phyloP scores from a whole-genome alignment of 2,329 filamentous ascomycete genomes.

The Pyrenophora teres region DNA sequence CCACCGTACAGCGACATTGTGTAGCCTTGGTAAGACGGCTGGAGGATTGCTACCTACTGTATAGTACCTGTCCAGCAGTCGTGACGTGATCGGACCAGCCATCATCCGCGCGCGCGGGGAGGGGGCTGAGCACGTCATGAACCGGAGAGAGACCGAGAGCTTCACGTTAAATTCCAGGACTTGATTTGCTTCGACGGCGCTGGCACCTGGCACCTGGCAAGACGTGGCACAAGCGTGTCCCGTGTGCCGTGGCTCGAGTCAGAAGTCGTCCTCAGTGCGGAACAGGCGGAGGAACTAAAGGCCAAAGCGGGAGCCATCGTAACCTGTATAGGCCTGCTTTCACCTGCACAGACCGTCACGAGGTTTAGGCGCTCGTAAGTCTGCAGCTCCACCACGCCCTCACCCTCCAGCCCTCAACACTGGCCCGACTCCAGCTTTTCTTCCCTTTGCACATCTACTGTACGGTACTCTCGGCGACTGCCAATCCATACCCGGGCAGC shows the following conservation, averaged over 20 bases:
- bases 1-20: not conserved
- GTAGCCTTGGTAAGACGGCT: not conserved
- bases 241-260: slow-evolving; percentile 3
- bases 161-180: not conserved
- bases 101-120: not conserved
- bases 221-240: slow-evolving; percentile 4
- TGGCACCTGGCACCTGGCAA: no score
- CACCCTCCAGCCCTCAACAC: slow-evolving; percentile 28
- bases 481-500: slow-evolving; percentile 16
- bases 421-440: slow-evolving; percentile 15
- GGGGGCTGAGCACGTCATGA: slow-evolving; percentile 8
- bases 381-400: slow-evolving; percentile 18
- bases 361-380: slow-evolving; percentile 11
- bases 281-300: slow-evolving; percentile 23
- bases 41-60: no score
- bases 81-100: slow-evolving; percentile 2
- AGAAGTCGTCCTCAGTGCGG: slow-evolving; percentile 11
- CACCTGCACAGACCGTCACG: slow-evolving; percentile 8
- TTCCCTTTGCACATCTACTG: slow-evolving; percentile 6
- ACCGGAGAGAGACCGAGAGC: slow-evolving; percentile 4
- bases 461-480: slow-evolving; percentile 12
- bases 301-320: slow-evolving; percentile 21
- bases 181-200: not conserved
- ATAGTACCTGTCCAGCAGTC: not conserved
- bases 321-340: slow-evolving; percentile 9